phyloP scores from a whole-genome alignment of 257 asterid genomes.

The Nicotiana noctiflora region DNA sequence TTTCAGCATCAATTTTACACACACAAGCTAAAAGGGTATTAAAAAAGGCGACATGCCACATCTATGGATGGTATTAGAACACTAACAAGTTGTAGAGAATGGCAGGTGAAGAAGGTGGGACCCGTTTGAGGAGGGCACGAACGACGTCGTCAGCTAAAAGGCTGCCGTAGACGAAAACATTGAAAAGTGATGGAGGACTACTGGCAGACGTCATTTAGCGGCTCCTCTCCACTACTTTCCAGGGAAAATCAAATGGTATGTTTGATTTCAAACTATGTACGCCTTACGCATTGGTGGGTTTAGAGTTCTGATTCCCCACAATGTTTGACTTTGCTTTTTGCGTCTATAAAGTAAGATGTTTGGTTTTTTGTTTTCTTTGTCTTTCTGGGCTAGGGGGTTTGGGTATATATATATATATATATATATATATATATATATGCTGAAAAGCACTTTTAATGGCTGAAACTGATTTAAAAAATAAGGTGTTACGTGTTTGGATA shows the following conservation, averaged over 20 bases:
- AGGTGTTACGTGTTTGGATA: too few species aligned
- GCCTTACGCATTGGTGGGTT: too few species aligned
- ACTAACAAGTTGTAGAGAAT: conserved; percentile 28
- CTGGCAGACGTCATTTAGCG: neutral
- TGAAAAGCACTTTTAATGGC: too few species aligned
- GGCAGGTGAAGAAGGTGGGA: conserved; percentile 37
- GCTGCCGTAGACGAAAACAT: conserved; percentile 93
- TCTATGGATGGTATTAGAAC: neutral
- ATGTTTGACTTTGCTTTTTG: too few species aligned
- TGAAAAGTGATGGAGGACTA: conserved; percentile 24
- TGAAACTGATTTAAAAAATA: too few species aligned
- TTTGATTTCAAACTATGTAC: neutral
- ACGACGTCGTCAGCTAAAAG: conserved; percentile 91
- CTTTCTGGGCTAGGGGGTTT: too few species aligned
- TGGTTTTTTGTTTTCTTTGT: too few species aligned
- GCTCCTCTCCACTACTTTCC: neutral
- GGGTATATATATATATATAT: too few species aligned
- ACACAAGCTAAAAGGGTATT: neutral
- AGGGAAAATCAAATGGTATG: neutral
- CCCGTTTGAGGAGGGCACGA: conserved; percentile 51
- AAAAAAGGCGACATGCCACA: neutral
- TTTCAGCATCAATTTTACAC: too few species aligned
- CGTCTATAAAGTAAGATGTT: too few species aligned
- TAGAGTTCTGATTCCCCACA: too few species aligned
- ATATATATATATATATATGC: too few species aligned